Conservation (phyloP, 495 filamentous ascomycete species). For the Tuber microsphaerosporum region DNA sequence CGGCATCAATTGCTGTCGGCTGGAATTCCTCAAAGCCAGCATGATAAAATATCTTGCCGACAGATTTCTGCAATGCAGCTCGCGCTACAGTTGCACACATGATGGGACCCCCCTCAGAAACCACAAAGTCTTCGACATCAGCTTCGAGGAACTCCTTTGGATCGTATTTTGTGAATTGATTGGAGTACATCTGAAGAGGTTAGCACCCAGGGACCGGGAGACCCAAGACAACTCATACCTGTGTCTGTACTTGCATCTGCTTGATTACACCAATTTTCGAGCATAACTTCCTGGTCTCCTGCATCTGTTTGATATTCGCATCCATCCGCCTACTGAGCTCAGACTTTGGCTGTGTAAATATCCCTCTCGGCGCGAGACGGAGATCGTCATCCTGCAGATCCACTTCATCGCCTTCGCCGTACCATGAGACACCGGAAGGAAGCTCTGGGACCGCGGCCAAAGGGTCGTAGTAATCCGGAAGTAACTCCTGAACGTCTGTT, state of each 20-base stretch:
- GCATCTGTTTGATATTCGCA: conserved; percentile 87
- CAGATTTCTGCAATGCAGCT: conserved; percentile 76
- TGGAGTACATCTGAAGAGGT: conserved; percentile 73
- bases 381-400: conserved; percentile 78
- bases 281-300: conserved; percentile 91
- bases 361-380: conserved; percentile 61
- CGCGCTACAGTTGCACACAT: conserved; percentile 72
- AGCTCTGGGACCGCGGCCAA: conserved; percentile 81
- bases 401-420: conserved; percentile 82
- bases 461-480: conserved; percentile 92
- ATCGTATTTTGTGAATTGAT: conserved; percentile 96
- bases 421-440: conserved; percentile 66
- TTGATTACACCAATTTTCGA: conserved; percentile 96
- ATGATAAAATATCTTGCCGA: conserved; percentile 92
- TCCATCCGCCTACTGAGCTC: conserved; percentile 71
- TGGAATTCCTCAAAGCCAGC: conserved; percentile 97
- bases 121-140: conserved; percentile 75
- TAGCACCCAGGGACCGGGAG: neutral
- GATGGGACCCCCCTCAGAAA: conserved; percentile 78
- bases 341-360: conserved; percentile 72
- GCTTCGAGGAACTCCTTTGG: conserved; percentile 81
- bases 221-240: conserved; percentile 52
- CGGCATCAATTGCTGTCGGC: conserved; percentile 80
- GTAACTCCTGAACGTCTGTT: conserved; percentile 45
- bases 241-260: conserved; percentile 97